Percentiles rank a stretch among this genome's conserved stretches.
phyloP scores from a whole-genome alignment of 2,329 filamentous ascomycete species.

The Moelleriella libera region DNA sequence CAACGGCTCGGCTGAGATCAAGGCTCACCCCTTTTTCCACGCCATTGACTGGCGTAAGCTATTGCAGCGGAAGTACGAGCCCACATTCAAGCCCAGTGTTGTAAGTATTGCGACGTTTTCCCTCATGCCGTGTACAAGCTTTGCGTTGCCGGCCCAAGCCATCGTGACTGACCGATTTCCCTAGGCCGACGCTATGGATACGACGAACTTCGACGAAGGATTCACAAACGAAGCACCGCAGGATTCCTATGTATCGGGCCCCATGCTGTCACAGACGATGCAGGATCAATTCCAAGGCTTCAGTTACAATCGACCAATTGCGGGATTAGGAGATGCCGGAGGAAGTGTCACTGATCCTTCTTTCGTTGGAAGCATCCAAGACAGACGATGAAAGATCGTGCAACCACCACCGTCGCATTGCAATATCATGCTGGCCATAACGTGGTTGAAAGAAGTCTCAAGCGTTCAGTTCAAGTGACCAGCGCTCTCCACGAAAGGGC shows the following conservation, averaged over 20 bases:
- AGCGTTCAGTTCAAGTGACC: not conserved
- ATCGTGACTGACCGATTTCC: not conserved
- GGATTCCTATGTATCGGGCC: conserved; percentile 87
- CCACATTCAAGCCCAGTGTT: conserved; percentile 92
- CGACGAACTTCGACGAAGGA: conserved; percentile 80
- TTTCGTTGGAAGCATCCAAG: conserved; percentile 47
- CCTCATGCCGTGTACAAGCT: not conserved
- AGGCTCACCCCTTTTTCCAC: conserved; percentile 97
- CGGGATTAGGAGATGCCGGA: conserved; percentile 81
- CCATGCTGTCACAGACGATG: conserved; percentile 83
- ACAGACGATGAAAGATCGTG: conserved; percentile 19
- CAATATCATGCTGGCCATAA: not conserved
- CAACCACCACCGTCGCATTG: not conserved
- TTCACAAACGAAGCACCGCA: conserved; percentile 84
- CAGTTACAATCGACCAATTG: conserved; percentile 93
- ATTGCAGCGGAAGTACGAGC: conserved; percentile 93
- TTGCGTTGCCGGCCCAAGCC: not conserved
- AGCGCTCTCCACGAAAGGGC: not conserved
- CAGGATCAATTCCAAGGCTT: conserved; percentile 93
- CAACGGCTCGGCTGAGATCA: conserved; percentile 92
- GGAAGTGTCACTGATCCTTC: conserved; percentile 85
- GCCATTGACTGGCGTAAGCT: conserved; percentile 98
- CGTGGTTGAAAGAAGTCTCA: not conserved
- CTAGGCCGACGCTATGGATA: conserved; percentile 75
- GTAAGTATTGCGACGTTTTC: conserved; percentile 40